Base-by-base conservation (phyloP, 495 filamentous ascomycete species). In the Penicillium nucicola region DNA sequence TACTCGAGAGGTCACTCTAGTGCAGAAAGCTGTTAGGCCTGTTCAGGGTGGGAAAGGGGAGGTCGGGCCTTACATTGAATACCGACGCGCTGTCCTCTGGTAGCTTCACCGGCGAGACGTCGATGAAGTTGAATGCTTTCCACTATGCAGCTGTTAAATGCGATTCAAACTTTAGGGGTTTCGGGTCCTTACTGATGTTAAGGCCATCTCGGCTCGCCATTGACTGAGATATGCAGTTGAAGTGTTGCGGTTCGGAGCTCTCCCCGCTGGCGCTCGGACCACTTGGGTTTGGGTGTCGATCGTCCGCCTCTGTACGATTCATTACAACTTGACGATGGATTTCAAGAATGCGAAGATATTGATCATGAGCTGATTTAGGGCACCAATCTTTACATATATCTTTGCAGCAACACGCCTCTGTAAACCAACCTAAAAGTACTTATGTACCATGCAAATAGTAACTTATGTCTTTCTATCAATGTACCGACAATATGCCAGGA, bases 71-170 rank as follows among this genome's bases (percentile, higher is more conserved):
- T 67, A 88, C 86, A 66, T 82, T 76, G 60, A 88, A 80, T 33
- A 79, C 64, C 25, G 77, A 74, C 42, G 83, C 75, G 68, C 76
- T 82, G 57, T 88, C 87, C 66, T 91, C 87, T 45, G 87, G 77
- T 50, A 88, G 79, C 66, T 86, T 86, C 68, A 97, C 84, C 58
- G 86, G 84, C 52, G 84, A 82, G 65, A 95, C 89, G 68, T 96
- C 91, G 78, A 98, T 96, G 84, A 98, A 97, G 81, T 93, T 91
- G 77, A 98, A 97, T 45, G 88, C 84, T 88, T 96, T 95, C 93
- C 95, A 97, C 92, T 98, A 64, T 12, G 6, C 2, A 1, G 28
- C 13, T 33, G 34, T 55, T 41, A 52, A 57, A 30, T 33, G 8
- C 19, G 2, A 20, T 23, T 18, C n/a, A 17, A 13, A 3, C 1